Evolutionary conservation across 176 grass and related monocot species (phyloP), one percentile per base, ranked within the genome.

Genomic region (Phoenix roebelenii): DNA sequence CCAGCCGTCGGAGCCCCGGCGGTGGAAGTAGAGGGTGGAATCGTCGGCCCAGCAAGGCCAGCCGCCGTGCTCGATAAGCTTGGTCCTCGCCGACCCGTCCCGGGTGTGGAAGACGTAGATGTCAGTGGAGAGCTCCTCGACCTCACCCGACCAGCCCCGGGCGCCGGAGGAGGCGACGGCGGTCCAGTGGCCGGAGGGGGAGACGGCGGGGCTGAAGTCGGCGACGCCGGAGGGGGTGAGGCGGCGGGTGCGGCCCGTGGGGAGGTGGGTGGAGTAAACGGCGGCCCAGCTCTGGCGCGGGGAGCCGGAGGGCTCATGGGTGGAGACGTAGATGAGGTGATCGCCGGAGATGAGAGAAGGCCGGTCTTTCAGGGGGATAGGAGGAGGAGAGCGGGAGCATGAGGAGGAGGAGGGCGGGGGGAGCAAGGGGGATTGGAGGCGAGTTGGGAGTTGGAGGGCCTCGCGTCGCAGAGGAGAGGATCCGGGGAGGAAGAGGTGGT

Each of bases 11-110:
- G 58, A 60, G 52, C 77, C 82, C 2, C 83, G 76, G 62, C 83
- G 87, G 65, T 90, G 92, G 92, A 96, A 96, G 75, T 77, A 96
- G 57, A 96, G 5, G 39, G 86, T 90, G 58, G 50, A n/a, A 0
- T 87, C 83, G 18, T 90, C 91, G 57, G 83, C 83, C 92, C 87
- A 90, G 60, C 68, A 73, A 4, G 92, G 92, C 92, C 92, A 96
- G 0, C 92, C 86, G 44, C 58, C 87, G 53, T 85, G 75, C 3
- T 49, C 60, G 51, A 85, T 18, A 10, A 74, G 4, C 9, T 85
- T 63, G 72, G 83, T 55, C 54, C 91, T 74, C 25, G 63, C 19
- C 26, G 83, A 87, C 1, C 86, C 86, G 71, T 88, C 83, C 55
- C 22, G 5, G 0, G 92, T 96, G 1, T 54, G 75, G 68, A 96